Evolutionary conservation across 495 filamentous ascomycete genomes (phyloP).

Genomic region (Aspergillus conjunctus): DNA sequence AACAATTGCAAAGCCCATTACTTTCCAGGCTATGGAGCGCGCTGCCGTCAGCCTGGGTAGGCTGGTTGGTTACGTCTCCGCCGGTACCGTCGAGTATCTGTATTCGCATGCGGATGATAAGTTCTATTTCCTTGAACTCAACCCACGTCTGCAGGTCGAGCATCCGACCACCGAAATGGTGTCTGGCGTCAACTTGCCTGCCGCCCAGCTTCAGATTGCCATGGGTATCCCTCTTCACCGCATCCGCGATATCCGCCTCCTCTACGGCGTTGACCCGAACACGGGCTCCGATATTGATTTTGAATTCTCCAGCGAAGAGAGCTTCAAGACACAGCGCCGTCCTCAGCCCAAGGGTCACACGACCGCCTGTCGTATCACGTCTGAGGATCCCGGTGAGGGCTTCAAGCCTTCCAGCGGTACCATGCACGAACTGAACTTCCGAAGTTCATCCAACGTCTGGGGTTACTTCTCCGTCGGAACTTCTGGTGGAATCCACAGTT

Average conservation of each 20-base stretch:
- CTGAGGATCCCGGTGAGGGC: slow-evolving; percentile 97
- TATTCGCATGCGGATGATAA: slow-evolving; percentile 98
- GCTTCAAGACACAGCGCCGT: slow-evolving; percentile 79
- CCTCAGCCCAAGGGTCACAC: slow-evolving; percentile 94
- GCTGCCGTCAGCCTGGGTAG: slow-evolving; percentile 91
- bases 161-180: slow-evolving; percentile 99
- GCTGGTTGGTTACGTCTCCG: slow-evolving; percentile 97
- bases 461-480: slow-evolving; percentile 99
- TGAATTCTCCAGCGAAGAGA: slow-evolving; percentile 86
- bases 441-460: slow-evolving; percentile 98
- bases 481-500: slow-evolving; percentile 95
- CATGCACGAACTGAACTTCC: slow-evolving; percentile 99
- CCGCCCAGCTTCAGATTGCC: slow-evolving; percentile 96
- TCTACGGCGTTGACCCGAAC: slow-evolving; percentile 94
- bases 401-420: slow-evolving; percentile 99
- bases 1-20: slow-evolving; percentile 84
- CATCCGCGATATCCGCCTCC: slow-evolving; percentile 91
- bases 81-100: slow-evolving; percentile 98
- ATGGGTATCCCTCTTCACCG: slow-evolving; percentile 98
- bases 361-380: slow-evolving; percentile 98
- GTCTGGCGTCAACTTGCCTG: slow-evolving; percentile 93
- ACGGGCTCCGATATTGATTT: slow-evolving; percentile 90
- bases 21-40: slow-evolving; percentile 95
- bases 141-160: slow-evolving; percentile 98
- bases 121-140: slow-evolving; percentile 99